phyloP scores from a whole-genome alignment of 78 protist genomes.

The Guillardia theta region DNA sequence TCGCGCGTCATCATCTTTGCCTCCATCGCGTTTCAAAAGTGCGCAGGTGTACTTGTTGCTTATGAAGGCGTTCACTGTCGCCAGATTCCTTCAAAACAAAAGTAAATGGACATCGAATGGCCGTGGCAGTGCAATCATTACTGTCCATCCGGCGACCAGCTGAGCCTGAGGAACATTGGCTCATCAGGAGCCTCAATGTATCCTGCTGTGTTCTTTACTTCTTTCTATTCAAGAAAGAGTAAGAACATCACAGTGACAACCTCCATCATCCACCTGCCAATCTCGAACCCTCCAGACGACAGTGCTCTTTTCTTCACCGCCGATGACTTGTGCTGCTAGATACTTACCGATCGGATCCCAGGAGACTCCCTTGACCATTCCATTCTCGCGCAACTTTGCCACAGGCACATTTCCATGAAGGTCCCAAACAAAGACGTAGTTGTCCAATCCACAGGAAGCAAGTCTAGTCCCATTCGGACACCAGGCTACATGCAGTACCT shows the following conservation, averaged over 20 bases:
- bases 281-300: not conserved
- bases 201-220: not conserved
- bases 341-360: constrained; percentile 11
- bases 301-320: not conserved
- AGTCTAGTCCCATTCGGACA: not conserved
- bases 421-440: not conserved
- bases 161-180: not conserved
- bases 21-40: not conserved
- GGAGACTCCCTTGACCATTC: not conserved
- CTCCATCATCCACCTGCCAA: not conserved
- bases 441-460: not conserved
- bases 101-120: not conserved
- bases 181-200: not conserved
- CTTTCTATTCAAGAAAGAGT: no score
- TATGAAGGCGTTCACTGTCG: not conserved
- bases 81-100: not conserved
- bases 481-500: not conserved
- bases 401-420: not conserved
- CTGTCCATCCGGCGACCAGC: constrained; percentile 1
- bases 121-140: not conserved
- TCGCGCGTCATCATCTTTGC: no score
- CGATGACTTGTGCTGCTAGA: not conserved
- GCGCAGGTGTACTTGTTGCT: not conserved
- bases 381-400: not conserved
- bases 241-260: no score